Base-by-base conservation (phyloP, 148 eudicot species). In the Vaccinium darrowii region DNA sequence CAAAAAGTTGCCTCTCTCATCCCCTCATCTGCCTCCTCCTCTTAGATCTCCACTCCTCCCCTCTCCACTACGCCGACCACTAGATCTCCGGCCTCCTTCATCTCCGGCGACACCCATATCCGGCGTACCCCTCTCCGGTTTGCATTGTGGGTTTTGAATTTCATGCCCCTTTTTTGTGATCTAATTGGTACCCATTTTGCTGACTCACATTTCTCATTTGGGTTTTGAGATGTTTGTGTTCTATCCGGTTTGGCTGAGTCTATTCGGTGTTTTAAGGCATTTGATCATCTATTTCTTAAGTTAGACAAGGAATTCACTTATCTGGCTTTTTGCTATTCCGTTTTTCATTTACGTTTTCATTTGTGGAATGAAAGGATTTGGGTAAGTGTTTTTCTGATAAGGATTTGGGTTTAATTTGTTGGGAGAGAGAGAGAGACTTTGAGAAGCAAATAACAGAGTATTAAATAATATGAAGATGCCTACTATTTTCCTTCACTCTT, bases 121-220 rank as follows among this genome's bases (percentile, higher is more conserved):
- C 33, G 33, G 33, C 1, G 33, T 30, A 30, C 33, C 33, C 33
- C 33, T 30, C 1, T 30, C 19, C 21, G 3, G 36, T 36, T 52
- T 50, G 60, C 43, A 2, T 25, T 51, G 60, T 81, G 56, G 75
- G 83, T 63, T 43, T 81, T 47, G 83, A 19, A 12, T 76, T 50
- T 51, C 56, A 50, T 76, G 56, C 12, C 15, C 30, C 30, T 15
- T 30, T 30, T 63, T 60, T 3, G 39, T n/a, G 52, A 80, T 80
- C 82, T 36, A 58, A 23, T 5, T 30, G 53, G 2, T 69, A 43
- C 78, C 23, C 77, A 30, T 53, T 71, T 67, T 18, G 15, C 15
- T 39, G 84, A 82, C 51, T 82, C 77, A 18, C 77, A 82, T 82
- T 67, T 51, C 76, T 69, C 74, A 23, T 25, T 4, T 71, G 78